Evolutionary conservation across 306 rosid genomes (phyloP), one percentile per base, ranked within the genome.

Genomic region (Bauhinia variegata): DNA sequence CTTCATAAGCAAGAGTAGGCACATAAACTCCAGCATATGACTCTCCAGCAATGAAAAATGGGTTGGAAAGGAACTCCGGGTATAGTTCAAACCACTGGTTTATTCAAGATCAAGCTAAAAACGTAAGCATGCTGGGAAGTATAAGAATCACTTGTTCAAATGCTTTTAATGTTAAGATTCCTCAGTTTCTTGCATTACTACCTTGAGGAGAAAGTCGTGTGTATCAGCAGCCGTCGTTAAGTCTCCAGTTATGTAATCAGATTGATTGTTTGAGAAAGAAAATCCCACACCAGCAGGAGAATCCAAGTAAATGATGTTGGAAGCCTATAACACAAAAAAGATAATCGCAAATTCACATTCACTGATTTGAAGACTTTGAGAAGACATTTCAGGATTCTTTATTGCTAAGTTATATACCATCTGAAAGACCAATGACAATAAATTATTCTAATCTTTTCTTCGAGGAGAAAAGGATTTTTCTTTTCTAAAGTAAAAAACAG

Each of bases 261-360:
- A 65, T 56, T 30, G 17, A 75, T 84, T 87, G 51, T 84, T 41
- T 11, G 98, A 89, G 86, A 88, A 93, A 37, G 97, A 93, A 16
- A 83, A 71, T 8, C 98, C 98, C 69, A 88, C 97, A 64, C 98
- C 98, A 81, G 88, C 97, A 28, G 98, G 98, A 66, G 98, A 93
- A 79, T n/a, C n/a, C n/a, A n/a, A n/a, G n/a, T n/a, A n/a, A n/a
- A n/a, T n/a, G n/a, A n/a, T n/a, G n/a, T n/a, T 93, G 79, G 98
- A 88, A 64, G 89, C 96, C 98, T 92, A 55, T 28, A 63, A 81
- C 12, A 31, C 38, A n/a, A n/a, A 52, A 55, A 83, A 54, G 67
- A 72, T 16, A 78, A 74, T 15, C 60, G 52, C 31, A 50, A 11
- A 16, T 32, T 34, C 28, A 57, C 10, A n/a, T n/a, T n/a, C n/a